A percentile compares a stretch with the other conserved stretches of the same genome.
Evolutionary conservation across 2,329 filamentous ascomycete species (phyloP).

Genomic region (Monilinia fructigena): DNA sequence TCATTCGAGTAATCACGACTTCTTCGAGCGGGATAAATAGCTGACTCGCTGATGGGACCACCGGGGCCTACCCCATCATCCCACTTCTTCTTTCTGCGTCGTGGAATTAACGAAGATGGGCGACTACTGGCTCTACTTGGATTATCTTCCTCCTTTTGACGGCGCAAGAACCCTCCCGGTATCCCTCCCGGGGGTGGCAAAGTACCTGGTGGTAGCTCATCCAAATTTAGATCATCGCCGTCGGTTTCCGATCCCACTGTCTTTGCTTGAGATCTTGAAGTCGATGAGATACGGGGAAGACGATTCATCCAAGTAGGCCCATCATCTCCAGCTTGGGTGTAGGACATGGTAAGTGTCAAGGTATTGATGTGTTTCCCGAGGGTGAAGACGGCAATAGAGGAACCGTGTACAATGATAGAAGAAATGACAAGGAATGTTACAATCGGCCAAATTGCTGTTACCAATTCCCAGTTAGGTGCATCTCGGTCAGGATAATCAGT

Average conservation of each 20-base stretch:
- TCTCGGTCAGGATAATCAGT: constrained; percentile 54
- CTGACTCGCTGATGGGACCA: constrained; percentile 85
- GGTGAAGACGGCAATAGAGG: constrained; percentile 97
- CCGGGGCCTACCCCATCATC: constrained; percentile 74
- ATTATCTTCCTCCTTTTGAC: constrained; percentile 74
- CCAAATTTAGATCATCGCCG: constrained; percentile 60
- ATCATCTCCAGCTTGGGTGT: constrained; percentile 85
- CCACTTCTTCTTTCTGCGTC: constrained; percentile 64
- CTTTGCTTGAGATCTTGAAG: constrained; percentile 77
- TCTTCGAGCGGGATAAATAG: constrained; percentile 67
- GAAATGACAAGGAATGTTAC: constrained; percentile 90
- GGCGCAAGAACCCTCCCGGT: constrained; percentile 74
- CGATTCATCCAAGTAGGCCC: constrained; percentile 94
- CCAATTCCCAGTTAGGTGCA: constrained; percentile 62
- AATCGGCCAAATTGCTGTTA: constrained; percentile 92
- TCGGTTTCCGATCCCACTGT: constrained; percentile 77
- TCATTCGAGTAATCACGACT: constrained; percentile 33
- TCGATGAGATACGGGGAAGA: constrained; percentile 67
- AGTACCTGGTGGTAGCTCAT: constrained; percentile 64
- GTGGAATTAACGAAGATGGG: constrained; percentile 58
- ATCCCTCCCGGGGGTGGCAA: constrained; percentile 71
- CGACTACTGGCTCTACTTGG: constrained; percentile 55
- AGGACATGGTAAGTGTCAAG: constrained; percentile 90
- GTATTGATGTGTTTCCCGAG: constrained; percentile 98
- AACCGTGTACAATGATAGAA: constrained; percentile 94